These are phyloP conservation scores for Phalaenopsis aphrodite DNA, from an alignment of 106 monocot genomes.

Conservation along the genomic window DNA sequence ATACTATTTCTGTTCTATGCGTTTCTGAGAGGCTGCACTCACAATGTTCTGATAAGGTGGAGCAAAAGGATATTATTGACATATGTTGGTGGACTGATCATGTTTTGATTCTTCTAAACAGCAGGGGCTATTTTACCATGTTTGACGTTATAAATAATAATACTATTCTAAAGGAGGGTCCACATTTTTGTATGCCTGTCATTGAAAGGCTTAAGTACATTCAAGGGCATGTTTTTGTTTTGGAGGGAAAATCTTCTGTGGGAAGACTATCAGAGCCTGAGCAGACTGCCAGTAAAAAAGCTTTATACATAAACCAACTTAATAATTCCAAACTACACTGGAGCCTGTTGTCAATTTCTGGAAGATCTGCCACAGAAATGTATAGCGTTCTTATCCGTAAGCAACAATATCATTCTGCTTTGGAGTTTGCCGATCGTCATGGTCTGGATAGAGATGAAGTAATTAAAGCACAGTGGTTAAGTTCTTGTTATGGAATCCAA, in stretches of 20 bases:
- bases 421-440: conserved; percentile 58
- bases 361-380: conserved; percentile 66
- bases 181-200: conserved; percentile 26
- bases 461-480: conserved; percentile 74
- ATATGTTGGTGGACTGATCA: conserved; percentile 79
- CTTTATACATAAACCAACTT: conserved; percentile 3
- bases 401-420: conserved; percentile 45
- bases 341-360: conserved; percentile 57
- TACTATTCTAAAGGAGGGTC: conserved; percentile 37
- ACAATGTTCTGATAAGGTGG: not conserved
- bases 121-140: conserved; percentile 44
- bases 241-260: conserved; percentile 29
- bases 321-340: conserved; percentile 34
- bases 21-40: conserved; percentile 15
- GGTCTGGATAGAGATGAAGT: conserved; percentile 71
- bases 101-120: conserved; percentile 53
- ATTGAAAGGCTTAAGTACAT: conserved; percentile 41
- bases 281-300: conserved; percentile 8
- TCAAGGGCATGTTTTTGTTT: conserved; percentile 52
- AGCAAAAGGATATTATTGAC: conserved; percentile 33
- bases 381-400: conserved; percentile 51
- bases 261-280: conserved; percentile 10
- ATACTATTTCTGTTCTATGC: conserved; percentile 40
- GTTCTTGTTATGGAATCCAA: conserved; percentile 36
- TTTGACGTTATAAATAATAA: conserved; percentile 32